Evolutionary conservation across 2,329 filamentous ascomycete genomes (phyloP).

Genomic region (Cladophialophora immunda): DNA sequence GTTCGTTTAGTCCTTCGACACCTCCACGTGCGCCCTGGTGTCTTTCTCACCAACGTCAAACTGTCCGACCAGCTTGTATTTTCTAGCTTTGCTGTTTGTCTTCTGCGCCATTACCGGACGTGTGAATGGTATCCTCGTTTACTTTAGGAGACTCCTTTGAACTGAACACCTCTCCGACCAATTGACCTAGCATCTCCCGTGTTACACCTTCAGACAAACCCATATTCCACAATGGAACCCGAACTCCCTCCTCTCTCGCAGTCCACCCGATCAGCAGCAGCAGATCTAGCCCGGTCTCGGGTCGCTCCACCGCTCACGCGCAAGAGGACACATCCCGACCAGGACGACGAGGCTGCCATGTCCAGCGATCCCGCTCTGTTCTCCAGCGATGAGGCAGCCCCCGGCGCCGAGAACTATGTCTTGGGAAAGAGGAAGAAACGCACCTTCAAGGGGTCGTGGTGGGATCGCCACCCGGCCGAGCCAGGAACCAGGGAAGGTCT

Average conservation of each 20-base stretch:
- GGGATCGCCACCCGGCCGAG: conserved; percentile 33
- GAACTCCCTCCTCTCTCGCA: conserved; percentile 30
- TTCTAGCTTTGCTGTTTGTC: not conserved
- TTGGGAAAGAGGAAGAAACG: conserved; percentile 37
- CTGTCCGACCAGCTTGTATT: not conserved
- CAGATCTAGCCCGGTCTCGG: conserved; percentile 20
- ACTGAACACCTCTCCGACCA: not conserved
- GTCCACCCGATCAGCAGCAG: conserved; percentile 13
- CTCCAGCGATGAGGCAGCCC: conserved; percentile 57
- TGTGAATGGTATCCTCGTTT: not conserved
- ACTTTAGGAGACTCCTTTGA: not conserved
- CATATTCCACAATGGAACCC: conserved; percentile 25
- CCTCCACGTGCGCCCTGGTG: not conserved
- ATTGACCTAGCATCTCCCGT: not conserved
- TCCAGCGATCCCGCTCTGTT: conserved; percentile 55
- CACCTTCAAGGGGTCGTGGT: conserved; percentile 40
- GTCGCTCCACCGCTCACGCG: conserved; percentile 39
- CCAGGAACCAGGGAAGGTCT: conserved; percentile 40
- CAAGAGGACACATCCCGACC: conserved; percentile 47
- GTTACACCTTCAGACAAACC: not conserved
- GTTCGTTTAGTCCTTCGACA: not conserved
- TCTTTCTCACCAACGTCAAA: not conserved
- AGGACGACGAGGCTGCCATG: conserved; percentile 33
- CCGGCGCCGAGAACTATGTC: conserved; percentile 53
- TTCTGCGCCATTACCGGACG: not conserved